phyloP scores from a whole-genome alignment of 2,329 filamentous ascomycete species.

The Microcyclospora pomicola region DNA sequence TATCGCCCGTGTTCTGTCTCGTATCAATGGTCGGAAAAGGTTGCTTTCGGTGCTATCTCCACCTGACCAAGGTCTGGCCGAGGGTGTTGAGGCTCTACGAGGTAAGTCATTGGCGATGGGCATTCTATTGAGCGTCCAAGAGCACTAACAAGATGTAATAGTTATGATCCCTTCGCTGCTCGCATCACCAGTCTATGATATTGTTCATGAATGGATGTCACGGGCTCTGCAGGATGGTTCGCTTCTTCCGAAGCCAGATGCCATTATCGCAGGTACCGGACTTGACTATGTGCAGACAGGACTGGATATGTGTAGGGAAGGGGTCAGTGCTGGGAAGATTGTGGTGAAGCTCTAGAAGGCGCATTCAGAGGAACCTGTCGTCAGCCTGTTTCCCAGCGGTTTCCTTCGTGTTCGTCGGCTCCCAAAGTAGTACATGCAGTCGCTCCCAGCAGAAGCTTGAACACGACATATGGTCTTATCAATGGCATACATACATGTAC shows the following conservation, averaged over 20 bases:
- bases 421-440: too few relatives aligned
- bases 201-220: constrained; percentile 6
- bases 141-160: neutral
- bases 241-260: constrained; percentile 7
- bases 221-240: constrained; percentile 6
- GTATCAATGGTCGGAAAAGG: constrained; percentile 3
- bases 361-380: too few relatives aligned
- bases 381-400: too few relatives aligned
- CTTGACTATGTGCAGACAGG: constrained; percentile 9
- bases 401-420: too few relatives aligned
- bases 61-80: constrained; percentile 1
- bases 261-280: constrained; percentile 8
- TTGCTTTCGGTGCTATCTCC: constrained; percentile 4
- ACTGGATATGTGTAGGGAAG: constrained; percentile 6
- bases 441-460: too few relatives aligned
- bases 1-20: constrained; percentile 2
- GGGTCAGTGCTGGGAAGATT: constrained; percentile 12
- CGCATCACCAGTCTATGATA: constrained; percentile 2
- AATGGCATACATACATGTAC: too few relatives aligned
- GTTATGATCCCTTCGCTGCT: constrained; percentile 3
- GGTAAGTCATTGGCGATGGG: neutral
- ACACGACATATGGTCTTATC: too few relatives aligned
- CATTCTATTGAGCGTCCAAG: neutral
- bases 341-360: constrained; percentile 4
- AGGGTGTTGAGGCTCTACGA: constrained; percentile 4